Base-by-base conservation (phyloP, 768 basidiomycete genomes). In the Sistotremastrum niveocremeum region DNA sequence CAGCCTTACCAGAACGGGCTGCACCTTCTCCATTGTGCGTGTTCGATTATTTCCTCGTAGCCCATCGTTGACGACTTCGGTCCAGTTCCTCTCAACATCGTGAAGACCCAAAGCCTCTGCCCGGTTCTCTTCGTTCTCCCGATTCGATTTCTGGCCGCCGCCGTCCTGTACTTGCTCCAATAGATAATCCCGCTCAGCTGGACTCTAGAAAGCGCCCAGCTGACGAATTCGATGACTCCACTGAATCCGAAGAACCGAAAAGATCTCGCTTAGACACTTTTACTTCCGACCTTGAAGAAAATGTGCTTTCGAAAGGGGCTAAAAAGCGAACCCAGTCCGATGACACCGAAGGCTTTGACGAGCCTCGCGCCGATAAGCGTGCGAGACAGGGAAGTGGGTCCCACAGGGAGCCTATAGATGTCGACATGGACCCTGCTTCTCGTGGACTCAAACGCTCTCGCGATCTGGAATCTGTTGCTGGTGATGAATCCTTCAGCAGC, bases 331-430 rank as follows among this genome's bases (percentile, higher is more conserved):
- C 33, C 46, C 41, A 31, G 32, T 37, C 44, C 33, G 20, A 59
- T 50, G 53, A 62, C 9, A 69, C 70, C 36, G 67, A 68, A 44
- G 69, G 69, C 38, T 69, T 66, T 31, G 59, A 61, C 50, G 67
- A 70, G 43, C 54, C 54, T 41, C 65, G 37, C 9, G 29, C 46
- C 2, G 57, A 57, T 40, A 50, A 67, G 49, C 62, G 63, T 50
- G 52, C 63, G 12, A 79, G 79, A 62, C 75, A 74, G 59, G 65
- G 68, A 46, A 70, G 73, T 47, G 61, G 73, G n/a, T 73, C 73
- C 41, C 67, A 61, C 35, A 68, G 72, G 39, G 69, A 71, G 20
- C 57, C 66, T 44, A 66, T 67, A 47, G 69, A 72, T 51, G 71
- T 65, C 8, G 70, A 71, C 39, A 72, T 72, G 53, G 70, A 72